Conservation (phyloP, 2,329 filamentous ascomycete genomes). For the Chaetomium globosum region DNA sequence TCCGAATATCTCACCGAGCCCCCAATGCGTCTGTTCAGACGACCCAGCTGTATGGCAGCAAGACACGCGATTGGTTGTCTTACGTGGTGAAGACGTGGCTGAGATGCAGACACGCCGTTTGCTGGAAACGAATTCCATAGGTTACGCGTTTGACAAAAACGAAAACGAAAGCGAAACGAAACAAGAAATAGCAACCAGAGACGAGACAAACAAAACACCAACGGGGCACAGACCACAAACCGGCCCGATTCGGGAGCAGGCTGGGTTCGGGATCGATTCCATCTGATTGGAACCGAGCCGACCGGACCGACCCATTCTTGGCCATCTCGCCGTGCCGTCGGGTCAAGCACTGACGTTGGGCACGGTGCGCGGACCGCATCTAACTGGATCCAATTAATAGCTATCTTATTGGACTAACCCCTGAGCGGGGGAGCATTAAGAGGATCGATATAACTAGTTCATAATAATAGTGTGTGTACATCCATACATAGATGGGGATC, state of each 20-base stretch:
- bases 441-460: not conserved
- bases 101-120: not conserved
- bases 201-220: not conserved
- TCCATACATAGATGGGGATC: not conserved
- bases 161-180: no score
- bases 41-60: not conserved
- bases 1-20: not conserved
- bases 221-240: not conserved
- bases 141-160: not conserved
- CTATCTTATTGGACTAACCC: not conserved
- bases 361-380: not conserved
- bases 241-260: not conserved
- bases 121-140: not conserved
- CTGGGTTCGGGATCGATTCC: not conserved
- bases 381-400: no score
- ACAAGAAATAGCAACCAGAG: no score
- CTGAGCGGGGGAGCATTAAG: not conserved
- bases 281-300: not conserved
- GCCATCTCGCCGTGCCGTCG: not conserved
- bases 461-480: not conserved
- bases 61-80: not conserved
- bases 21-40: not conserved
- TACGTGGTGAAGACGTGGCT: no score
- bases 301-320: not conserved
- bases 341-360: slow-evolving; percentile 7